Evolutionary conservation across 176 grass and related monocot genomes (phyloP).

Genomic region (Carex parvula): DNA sequence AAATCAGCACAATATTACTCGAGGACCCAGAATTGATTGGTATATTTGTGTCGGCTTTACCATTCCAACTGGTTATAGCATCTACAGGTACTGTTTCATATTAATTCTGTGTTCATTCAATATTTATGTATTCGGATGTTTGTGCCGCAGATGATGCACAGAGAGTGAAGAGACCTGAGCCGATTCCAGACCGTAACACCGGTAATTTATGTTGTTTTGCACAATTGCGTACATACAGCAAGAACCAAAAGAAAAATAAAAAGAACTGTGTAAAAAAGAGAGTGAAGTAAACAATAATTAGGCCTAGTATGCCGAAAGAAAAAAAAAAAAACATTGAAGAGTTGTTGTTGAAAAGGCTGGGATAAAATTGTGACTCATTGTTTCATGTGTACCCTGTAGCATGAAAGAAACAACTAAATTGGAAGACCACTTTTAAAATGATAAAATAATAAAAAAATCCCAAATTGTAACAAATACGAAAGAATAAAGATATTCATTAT

Average conservation of each 20-base stretch:
- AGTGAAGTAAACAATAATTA: neutral
- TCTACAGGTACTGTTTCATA: neutral
- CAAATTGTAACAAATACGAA: neutral
- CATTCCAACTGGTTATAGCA: neutral
- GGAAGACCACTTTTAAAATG: neutral
- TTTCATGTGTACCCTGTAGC: neutral
- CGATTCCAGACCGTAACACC: neutral
- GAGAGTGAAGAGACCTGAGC: slow-evolving; percentile 3
- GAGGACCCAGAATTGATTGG: neutral
- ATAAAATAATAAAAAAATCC: neutral
- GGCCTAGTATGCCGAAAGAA: neutral
- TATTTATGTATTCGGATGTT: neutral
- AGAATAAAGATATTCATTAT: neutral
- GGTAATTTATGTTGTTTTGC: slow-evolving; percentile 14
- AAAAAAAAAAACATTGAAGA: neutral
- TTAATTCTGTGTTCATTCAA: neutral
- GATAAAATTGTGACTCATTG: neutral
- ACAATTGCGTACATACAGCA: neutral
- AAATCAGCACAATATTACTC: neutral
- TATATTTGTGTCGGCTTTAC: neutral
- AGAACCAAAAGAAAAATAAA: neutral
- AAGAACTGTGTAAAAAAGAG: neutral
- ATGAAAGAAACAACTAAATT: neutral
- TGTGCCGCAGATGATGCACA: neutral
- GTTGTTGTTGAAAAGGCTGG: neutral